phyloP scores from a whole-genome alignment of 192 early-diverging fungal species.

The Radiomyces spectabilis region DNA sequence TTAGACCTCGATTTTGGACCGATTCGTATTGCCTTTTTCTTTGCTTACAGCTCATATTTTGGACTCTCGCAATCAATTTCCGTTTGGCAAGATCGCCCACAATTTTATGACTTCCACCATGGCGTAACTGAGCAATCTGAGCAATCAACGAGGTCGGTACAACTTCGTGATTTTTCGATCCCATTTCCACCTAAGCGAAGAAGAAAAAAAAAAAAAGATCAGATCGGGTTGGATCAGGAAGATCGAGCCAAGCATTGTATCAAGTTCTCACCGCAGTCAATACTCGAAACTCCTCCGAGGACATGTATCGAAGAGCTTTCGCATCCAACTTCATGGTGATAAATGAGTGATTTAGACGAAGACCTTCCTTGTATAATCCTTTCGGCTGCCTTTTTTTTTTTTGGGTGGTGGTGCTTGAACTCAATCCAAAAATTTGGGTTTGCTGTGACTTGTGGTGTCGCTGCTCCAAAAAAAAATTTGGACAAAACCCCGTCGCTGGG shows the following conservation, averaged over 20 bases:
- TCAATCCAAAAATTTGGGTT: too few relatives aligned
- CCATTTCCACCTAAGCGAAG: slow-evolving; percentile 75
- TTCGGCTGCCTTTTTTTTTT: too few relatives aligned
- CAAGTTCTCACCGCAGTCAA: slow-evolving; percentile 70
- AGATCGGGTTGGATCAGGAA: neutral
- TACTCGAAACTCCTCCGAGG: slow-evolving; percentile 90
- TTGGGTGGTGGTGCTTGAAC: too few relatives aligned
- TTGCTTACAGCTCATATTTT: slow-evolving; percentile 68
- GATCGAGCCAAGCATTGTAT: neutral
- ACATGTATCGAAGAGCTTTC: slow-evolving; percentile 92
- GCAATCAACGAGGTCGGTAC: slow-evolving; percentile 89
- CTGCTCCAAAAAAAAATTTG: too few relatives aligned
- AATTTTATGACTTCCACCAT: slow-evolving; percentile 80
- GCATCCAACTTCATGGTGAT: slow-evolving; percentile 94
- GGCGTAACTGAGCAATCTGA: slow-evolving; percentile 87
- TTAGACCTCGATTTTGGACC: neutral
- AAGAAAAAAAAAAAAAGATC: neutral
- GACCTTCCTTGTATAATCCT: too few relatives aligned
- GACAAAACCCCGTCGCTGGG: too few relatives aligned
- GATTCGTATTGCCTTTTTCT: neutral
- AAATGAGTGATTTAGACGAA: too few relatives aligned
- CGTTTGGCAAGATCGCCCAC: slow-evolving; percentile 83
- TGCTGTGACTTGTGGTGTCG: too few relatives aligned
- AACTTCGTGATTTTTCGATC: slow-evolving; percentile 96
- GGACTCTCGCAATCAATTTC: slow-evolving; percentile 82